Evolutionary conservation across 2,329 filamentous ascomycete genomes (phyloP), one percentile per base, ranked within the genome.

Genomic region (Capronia epimyces): DNA sequence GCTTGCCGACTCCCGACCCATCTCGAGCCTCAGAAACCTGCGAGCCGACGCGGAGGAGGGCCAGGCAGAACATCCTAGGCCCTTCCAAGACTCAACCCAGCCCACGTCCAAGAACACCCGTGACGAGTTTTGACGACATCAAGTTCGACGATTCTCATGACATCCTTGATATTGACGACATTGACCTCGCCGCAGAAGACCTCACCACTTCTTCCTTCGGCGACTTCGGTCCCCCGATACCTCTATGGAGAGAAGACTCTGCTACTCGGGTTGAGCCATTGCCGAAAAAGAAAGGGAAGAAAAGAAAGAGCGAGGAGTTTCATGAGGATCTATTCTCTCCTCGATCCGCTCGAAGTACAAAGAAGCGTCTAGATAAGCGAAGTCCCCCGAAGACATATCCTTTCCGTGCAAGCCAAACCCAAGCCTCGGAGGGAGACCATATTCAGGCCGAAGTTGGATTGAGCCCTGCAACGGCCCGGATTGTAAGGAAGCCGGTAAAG

Each of bases 261-360:
- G 71, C 71, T 12, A 62, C 62, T 41, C 66, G 69, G 16, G 61
- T 62, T 44, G 65, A 66, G 34, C 68, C 70, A 18, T 22, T 59
- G 6, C 58, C 16, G 8, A 61, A 67, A 16, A 69, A 66, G 46
- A 67, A 66, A 55, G 71, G 71, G 3, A 74, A 70, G 59, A 76
- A 76, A 60, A 66, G 74, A 44, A 76, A 75, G 59, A 76, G 73
- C 53, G 68, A 74, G 18, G 74, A 75, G 51, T 71, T 72, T 49
- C 31, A 50, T 16, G 43, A 52, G 16, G 54, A 59, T 37, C 29
- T 53, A 7, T 29, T 52, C 24, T 55, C 54, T 13, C 52, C 54
- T 4, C 16, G 20, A 15, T 52, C 54, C n/a, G 27, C 6, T 25
- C 44, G 44, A 6, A 50, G 43, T 31, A 40, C 44, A 20, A 53